phyloP scores from a whole-genome alignment of 805 yeast species.

The Scheffersomyces stipitis region DNA sequence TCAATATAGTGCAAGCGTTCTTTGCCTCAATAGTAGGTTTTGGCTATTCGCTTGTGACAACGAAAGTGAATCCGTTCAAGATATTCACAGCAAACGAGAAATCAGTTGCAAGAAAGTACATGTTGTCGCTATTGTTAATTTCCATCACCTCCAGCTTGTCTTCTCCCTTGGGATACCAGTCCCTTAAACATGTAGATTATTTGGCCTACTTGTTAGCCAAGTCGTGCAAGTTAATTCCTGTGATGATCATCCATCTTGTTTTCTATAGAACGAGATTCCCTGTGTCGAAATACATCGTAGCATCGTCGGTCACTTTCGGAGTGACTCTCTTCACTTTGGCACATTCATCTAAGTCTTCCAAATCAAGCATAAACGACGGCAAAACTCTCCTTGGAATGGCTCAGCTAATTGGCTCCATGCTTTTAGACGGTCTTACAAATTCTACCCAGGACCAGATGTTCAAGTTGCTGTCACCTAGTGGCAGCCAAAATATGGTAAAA shows the following conservation, averaged over 20 bases:
- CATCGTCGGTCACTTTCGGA: conserved; percentile 75
- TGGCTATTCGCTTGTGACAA: conserved; percentile 47
- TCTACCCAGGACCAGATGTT: conserved; percentile 90
- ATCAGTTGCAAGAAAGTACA: conserved; percentile 12
- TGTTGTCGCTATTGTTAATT: conserved; percentile 48
- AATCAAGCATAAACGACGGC: conserved; percentile 39
- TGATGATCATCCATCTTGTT: conserved; percentile 77
- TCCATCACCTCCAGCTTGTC: conserved; percentile 77
- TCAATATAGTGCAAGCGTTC: conserved; percentile 71
- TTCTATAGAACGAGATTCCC: conserved; percentile 75
- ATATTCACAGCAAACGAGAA: conserved; percentile 33
- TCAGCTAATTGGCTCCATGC: conserved; percentile 58
- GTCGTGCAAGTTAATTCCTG: conserved; percentile 92
- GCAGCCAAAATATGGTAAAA: conserved; percentile 13
- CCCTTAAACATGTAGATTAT: conserved; percentile 82
- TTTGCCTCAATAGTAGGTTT: conserved; percentile 73
- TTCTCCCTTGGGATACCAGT: conserved; percentile 77
- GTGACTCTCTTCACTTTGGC: conserved; percentile 74
- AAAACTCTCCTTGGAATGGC: conserved; percentile 54
- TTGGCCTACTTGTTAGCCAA: conserved; percentile 83
- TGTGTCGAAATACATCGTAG: conserved; percentile 72
- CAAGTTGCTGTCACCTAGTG: conserved; percentile 30
- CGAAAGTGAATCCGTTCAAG: conserved; percentile 28
- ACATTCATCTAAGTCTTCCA: conserved; percentile 30
- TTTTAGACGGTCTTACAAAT: conserved; percentile 90